Percentiles rank a stretch among this genome's conserved stretches.
These are phyloP conservation scores for Brassica cretica DNA, from an alignment of 345 rosid genomes.

Conservation along the genomic window DNA sequence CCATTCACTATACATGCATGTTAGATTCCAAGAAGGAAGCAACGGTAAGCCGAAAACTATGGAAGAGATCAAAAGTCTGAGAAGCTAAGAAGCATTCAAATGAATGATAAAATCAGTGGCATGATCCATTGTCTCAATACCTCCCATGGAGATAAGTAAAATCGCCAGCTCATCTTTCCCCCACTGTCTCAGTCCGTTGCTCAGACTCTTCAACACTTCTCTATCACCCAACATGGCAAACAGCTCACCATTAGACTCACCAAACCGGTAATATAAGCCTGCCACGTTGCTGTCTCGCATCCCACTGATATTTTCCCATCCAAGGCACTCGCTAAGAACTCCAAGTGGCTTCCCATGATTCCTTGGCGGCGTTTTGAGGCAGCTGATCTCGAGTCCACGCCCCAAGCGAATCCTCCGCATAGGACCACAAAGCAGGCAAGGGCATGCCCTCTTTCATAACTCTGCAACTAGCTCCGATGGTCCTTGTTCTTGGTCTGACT, in stretches of 20 bases:
- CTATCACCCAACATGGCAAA: slow-evolving; percentile 82
- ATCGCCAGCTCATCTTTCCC: slow-evolving; percentile 79
- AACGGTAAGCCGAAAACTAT: neutral
- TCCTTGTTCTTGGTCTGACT: slow-evolving; percentile 48
- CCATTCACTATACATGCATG: slow-evolving; percentile 21
- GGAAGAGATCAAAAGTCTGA: slow-evolving; percentile 25
- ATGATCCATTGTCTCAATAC: slow-evolving; percentile 60
- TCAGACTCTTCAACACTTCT: slow-evolving; percentile 76
- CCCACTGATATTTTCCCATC: slow-evolving; percentile 88
- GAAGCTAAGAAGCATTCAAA: slow-evolving; percentile 15
- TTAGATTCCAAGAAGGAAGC: slow-evolving; percentile 10
- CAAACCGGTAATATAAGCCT: slow-evolving; percentile 69
- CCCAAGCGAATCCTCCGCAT: slow-evolving; percentile 91
- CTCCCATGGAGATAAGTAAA: slow-evolving; percentile 67
- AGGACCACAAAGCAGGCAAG: slow-evolving; percentile 79
- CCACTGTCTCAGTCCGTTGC: slow-evolving; percentile 76
- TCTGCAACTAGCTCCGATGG: slow-evolving; percentile 64
- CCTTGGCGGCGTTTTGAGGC: slow-evolving; percentile 72
- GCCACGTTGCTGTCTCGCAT: slow-evolving; percentile 70
- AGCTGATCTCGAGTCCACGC: slow-evolving; percentile 67
- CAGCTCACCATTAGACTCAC: slow-evolving; percentile 81
- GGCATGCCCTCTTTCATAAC: slow-evolving; percentile 73
- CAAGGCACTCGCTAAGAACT: slow-evolving; percentile 75
- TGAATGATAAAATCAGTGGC: slow-evolving; percentile 68
- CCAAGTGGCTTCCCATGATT: slow-evolving; percentile 65